Evolutionary conservation across 305 asterid genomes (phyloP).

Genomic region (Plantago coronopus): DNA sequence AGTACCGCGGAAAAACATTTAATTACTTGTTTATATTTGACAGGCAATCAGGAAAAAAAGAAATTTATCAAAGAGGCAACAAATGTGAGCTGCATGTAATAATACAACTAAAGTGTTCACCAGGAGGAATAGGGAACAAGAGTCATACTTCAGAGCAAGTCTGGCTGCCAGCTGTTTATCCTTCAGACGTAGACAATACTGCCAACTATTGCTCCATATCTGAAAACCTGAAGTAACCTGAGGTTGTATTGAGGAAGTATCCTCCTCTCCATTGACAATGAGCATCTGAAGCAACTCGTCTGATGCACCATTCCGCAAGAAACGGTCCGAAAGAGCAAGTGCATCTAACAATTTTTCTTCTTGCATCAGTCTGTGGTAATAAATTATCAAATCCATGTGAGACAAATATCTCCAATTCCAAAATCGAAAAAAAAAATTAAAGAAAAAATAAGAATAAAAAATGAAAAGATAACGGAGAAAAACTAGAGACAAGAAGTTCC

Average conservation of each 20-base stretch:
- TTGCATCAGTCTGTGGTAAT: slow-evolving; percentile 64
- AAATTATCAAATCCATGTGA: slow-evolving; percentile 20
- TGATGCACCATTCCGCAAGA: slow-evolving; percentile 87
- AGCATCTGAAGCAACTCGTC: slow-evolving; percentile 84
- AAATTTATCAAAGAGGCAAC: neutral
- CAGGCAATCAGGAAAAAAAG: neutral
- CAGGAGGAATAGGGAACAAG: slow-evolving; percentile 26
- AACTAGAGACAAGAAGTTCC: slow-evolving; percentile 14
- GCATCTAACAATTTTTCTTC: slow-evolving; percentile 95
- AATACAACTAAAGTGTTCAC: slow-evolving; percentile 15
- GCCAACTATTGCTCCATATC: slow-evolving; percentile 88
- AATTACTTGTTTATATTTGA: too few species aligned
- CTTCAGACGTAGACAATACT: slow-evolving; percentile 86
- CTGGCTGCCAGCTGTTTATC: slow-evolving; percentile 84
- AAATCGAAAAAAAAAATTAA: neutral
- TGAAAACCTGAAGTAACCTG: slow-evolving; percentile 53
- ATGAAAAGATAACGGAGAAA: slow-evolving; percentile 8
- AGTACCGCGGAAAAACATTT: too few species aligned
- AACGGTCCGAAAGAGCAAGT: slow-evolving; percentile 94
- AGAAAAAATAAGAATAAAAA: neutral
- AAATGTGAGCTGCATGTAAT: slow-evolving; percentile 13
- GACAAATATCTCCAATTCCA: slow-evolving; percentile 13
- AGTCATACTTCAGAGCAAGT: slow-evolving; percentile 79
- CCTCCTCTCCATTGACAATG: slow-evolving; percentile 63
- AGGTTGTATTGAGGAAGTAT: slow-evolving; percentile 38